Percentiles rank a stretch among this genome's conserved stretches.
Evolutionary conservation across 768 basidiomycete genomes (phyloP).

Genomic region (Podaxis sp.): DNA sequence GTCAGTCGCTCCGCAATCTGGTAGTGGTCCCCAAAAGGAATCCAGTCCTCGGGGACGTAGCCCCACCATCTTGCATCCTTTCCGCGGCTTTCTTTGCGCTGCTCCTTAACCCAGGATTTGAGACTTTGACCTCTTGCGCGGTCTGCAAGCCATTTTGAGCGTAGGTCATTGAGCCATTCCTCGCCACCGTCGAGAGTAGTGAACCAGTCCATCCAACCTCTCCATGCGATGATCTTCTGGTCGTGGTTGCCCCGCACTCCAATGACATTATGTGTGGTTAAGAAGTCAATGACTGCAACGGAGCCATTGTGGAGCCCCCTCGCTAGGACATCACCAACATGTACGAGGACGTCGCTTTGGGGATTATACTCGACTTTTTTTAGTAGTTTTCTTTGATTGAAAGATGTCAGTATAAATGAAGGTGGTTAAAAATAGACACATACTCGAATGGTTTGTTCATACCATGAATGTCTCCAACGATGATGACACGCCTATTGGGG

Average conservation of each 20-base stretch:
- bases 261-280: slow-evolving; percentile 57
- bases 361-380: slow-evolving; percentile 55
- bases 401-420: background rate
- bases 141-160: background rate
- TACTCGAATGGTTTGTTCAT: slow-evolving; percentile 67
- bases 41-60: slow-evolving; percentile 64
- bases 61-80: slow-evolving; percentile 39
- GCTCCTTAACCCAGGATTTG: slow-evolving; percentile 14
- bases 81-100: slow-evolving; percentile 13
- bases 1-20: slow-evolving; percentile 65
- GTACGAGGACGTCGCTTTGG: slow-evolving; percentile 63
- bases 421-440: slow-evolving; percentile 20
- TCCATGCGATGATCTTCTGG: slow-evolving; percentile 88
- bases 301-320: slow-evolving; percentile 65
- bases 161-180: slow-evolving; percentile 46
- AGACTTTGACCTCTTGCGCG: background rate
- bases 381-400: slow-evolving; percentile 52
- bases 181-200: slow-evolving; percentile 34
- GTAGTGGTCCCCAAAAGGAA: slow-evolving; percentile 75
- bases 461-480: slow-evolving; percentile 89
- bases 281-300: slow-evolving; percentile 55
- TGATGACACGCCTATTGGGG: slow-evolving; percentile 52
- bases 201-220: slow-evolving; percentile 83
- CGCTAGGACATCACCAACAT: slow-evolving; percentile 78
- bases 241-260: slow-evolving; percentile 96